These are phyloP conservation scores for Colletotrichum theobromicola DNA, from an alignment of 2,329 filamentous ascomycete species.

Conservation along the genomic window DNA sequence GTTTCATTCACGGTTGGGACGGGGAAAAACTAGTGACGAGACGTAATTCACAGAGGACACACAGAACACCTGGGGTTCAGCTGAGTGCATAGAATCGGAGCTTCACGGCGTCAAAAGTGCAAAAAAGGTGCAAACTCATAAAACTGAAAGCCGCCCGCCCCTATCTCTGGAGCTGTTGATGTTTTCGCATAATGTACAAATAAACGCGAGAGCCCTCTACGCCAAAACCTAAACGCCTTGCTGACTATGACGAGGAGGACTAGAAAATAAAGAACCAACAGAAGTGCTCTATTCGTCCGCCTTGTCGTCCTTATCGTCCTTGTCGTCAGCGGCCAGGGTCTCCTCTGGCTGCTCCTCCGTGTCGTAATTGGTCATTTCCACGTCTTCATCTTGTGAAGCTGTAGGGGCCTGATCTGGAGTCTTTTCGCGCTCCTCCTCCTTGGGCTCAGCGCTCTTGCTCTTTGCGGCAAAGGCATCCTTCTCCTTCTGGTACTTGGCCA, in stretches of 20 bases:
- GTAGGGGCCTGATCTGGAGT: slow-evolving; percentile 23
- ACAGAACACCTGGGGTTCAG: slow-evolving; percentile 9
- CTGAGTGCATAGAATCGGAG: slow-evolving; percentile 5
- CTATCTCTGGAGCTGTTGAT: neutral
- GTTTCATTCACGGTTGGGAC: neutral
- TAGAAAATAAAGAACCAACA: too few relatives aligned
- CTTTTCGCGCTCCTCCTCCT: slow-evolving; percentile 25
- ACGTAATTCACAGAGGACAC: slow-evolving; percentile 1
- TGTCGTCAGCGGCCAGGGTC: slow-evolving; percentile 17
- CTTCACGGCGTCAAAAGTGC: slow-evolving; percentile 8
- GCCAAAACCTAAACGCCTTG: slow-evolving; percentile 15
- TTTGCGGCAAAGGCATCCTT: slow-evolving; percentile 33
- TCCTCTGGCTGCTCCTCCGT: slow-evolving; percentile 40
- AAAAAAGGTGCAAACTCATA: neutral
- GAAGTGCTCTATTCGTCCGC: slow-evolving; percentile 16
- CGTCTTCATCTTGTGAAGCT: slow-evolving; percentile 49
- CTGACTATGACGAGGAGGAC: too few relatives aligned
- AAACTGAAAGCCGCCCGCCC: neutral
- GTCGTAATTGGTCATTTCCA: slow-evolving; percentile 54
- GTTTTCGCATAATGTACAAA: slow-evolving; percentile 13
- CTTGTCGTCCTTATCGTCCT: slow-evolving; percentile 15
- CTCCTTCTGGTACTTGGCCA: slow-evolving; percentile 47
- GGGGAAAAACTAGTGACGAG: neutral
- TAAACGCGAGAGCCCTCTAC: slow-evolving; percentile 4
- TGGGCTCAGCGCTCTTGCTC: slow-evolving; percentile 27